These are phyloP conservation scores for Cytospora chrysosperma DNA, from an alignment of 2,329 filamentous ascomycete species.

Conservation along the genomic window DNA sequence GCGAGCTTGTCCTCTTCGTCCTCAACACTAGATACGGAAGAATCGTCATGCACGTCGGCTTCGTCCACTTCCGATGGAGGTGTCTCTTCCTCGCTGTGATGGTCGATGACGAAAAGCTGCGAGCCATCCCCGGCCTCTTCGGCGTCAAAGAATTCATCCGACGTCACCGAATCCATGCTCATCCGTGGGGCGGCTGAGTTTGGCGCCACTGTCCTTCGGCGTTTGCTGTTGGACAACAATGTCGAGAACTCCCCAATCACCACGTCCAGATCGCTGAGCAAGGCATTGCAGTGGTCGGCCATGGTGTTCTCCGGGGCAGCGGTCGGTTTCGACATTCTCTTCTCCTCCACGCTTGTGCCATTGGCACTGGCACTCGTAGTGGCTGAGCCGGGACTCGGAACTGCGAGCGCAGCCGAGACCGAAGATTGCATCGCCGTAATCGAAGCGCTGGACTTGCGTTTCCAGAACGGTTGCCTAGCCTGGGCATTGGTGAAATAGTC, in stretches of 20 bases:
- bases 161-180: conserved; percentile 78
- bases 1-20: conserved; percentile 55
- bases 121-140: conserved; percentile 60
- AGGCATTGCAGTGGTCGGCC: conserved; percentile 77
- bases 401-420: conserved; percentile 40
- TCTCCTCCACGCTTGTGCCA: conserved; percentile 30
- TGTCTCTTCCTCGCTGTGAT: conserved; percentile 68
- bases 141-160: conserved; percentile 95
- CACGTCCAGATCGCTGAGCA: conserved; percentile 81
- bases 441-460: conserved; percentile 70
- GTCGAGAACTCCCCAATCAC: conserved; percentile 80
- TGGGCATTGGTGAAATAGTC: conserved; percentile 51
- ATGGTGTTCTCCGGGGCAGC: conserved; percentile 62
- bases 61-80: conserved; percentile 55
- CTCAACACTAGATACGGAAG: conserved; percentile 58
- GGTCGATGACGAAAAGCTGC: conserved; percentile 71
- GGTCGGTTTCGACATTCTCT: conserved; percentile 38
- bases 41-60: conserved; percentile 57
- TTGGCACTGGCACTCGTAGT: conserved; percentile 26
- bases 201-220: conserved; percentile 62
- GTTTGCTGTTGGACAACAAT: conserved; percentile 76
- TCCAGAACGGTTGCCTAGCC: conserved; percentile 84
- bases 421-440: conserved; percentile 41
- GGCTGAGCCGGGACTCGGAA: conserved; percentile 41
- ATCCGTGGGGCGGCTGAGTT: conserved; percentile 49